phyloP scores from a whole-genome alignment of 2,329 filamentous ascomycete genomes.

The Sclerotinia borealis region DNA sequence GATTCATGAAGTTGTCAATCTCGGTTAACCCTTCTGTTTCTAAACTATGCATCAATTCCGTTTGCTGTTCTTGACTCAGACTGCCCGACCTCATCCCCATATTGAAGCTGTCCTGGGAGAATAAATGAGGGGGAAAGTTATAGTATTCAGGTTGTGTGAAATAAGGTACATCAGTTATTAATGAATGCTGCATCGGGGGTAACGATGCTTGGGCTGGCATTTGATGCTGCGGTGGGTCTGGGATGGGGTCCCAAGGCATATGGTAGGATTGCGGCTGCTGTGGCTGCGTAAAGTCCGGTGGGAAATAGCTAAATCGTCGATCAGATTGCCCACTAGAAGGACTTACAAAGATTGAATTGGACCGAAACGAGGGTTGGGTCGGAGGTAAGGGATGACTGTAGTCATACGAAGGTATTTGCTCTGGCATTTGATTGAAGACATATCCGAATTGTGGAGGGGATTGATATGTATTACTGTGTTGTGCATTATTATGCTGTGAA shows the following conservation, averaged over 20 bases:
- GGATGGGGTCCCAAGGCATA: conserved; percentile 28
- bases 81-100: conserved; percentile 54
- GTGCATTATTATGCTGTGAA: conserved; percentile 35
- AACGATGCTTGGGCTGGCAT: conserved; percentile 14
- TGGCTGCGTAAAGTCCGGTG: conserved; percentile 43
- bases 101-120: conserved; percentile 39
- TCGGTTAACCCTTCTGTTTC: conserved; percentile 62
- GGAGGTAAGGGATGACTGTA: conserved; percentile 22
- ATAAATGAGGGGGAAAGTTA: conserved; percentile 28
- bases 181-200: conserved; percentile 15
- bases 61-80: conserved; percentile 73
- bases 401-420: conserved; percentile 34
- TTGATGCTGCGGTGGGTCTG: conserved; percentile 14
- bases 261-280: conserved; percentile 27
- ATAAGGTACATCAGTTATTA: conserved; percentile 26
- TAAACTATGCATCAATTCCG: conserved; percentile 74
- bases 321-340: conserved; percentile 48
- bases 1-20: conserved; percentile 53
- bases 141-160: conserved; percentile 29
- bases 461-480: conserved; percentile 12
- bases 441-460: conserved; percentile 50
- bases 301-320: conserved; percentile 58
- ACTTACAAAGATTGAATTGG: conserved; percentile 60
- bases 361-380: conserved; percentile 50
- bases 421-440: conserved; percentile 50